Percentiles rank a stretch among this genome's conserved stretches.
Evolutionary conservation across 1,284 basidiomycete genomes (phyloP).

Genomic region (Trichosporon ovoides): DNA sequence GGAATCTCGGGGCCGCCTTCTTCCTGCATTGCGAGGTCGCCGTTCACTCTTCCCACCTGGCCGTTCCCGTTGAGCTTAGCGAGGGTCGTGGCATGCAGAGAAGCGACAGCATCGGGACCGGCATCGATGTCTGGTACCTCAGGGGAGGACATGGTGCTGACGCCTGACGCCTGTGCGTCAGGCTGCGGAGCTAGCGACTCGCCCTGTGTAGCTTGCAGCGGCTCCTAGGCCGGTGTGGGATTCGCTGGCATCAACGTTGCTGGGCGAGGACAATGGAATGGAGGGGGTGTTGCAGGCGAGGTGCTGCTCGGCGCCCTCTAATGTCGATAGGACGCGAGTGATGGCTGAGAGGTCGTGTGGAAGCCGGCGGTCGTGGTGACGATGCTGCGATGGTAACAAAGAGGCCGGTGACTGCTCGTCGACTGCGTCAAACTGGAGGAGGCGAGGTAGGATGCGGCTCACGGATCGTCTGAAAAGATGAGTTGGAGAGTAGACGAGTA

Average conservation of each 20-base stretch:
- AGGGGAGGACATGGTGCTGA: background rate
- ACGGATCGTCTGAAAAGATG: no score
- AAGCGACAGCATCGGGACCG: background rate
- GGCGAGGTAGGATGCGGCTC: no score
- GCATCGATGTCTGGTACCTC: background rate
- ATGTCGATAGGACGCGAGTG: background rate
- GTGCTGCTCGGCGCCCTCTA: background rate
- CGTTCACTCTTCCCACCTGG: background rate
- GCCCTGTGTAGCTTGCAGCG: background rate
- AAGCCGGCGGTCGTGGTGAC: no score
- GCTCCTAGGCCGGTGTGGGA: background rate
- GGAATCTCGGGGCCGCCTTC: background rate
- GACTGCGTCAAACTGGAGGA: no score
- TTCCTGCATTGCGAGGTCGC: background rate
- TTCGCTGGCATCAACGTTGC: background rate
- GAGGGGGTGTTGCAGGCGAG: background rate
- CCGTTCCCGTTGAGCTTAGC: background rate
- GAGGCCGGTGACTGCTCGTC: no score
- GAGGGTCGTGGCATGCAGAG: background rate
- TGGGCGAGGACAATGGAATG: background rate
- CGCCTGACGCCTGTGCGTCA: constrained; percentile 5
- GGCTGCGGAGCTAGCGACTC: background rate
- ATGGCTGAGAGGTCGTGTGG: no score
- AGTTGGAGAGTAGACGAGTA: no score
- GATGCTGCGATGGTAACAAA: no score